phyloP scores from a whole-genome alignment of 2,329 filamentous ascomycete genomes.

The Clarireedia paspali region DNA sequence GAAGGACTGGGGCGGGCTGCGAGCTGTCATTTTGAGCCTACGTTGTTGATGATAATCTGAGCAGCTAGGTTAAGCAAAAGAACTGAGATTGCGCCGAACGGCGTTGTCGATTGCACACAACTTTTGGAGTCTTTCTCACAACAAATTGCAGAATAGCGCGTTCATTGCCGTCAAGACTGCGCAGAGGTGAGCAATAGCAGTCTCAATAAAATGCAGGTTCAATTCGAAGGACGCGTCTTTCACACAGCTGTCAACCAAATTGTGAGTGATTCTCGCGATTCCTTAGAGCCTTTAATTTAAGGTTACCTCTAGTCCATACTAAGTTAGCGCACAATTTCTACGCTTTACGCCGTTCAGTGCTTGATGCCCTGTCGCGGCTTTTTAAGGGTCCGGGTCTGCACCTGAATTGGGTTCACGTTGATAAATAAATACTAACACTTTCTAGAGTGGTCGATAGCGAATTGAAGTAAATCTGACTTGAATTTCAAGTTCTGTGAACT shows the following conservation, averaged over 20 bases:
- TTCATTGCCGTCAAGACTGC: not conserved
- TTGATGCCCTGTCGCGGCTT: too few species aligned
- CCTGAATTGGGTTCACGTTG: too few species aligned
- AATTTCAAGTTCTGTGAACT: too few species aligned
- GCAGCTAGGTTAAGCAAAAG: not conserved
- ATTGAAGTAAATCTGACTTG: too few species aligned
- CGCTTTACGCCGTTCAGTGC: too few species aligned
- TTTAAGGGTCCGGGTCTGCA: too few species aligned
- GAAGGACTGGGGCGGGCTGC: constrained; percentile 67
- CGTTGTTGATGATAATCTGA: not conserved
- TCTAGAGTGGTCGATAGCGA: too few species aligned
- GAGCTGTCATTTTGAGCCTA: constrained; percentile 21
- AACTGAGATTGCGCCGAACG: not conserved
- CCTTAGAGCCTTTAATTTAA: not conserved
- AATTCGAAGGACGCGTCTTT: not conserved
- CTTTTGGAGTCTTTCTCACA: not conserved
- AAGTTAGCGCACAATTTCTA: too few species aligned
- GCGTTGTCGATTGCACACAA: not conserved
- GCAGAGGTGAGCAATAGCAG: not conserved
- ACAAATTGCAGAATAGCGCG: not conserved
- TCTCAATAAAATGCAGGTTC: not conserved
- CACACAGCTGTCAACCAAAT: not conserved
- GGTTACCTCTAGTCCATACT: not conserved
- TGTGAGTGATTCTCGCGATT: not conserved
- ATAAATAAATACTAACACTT: too few species aligned